Evolutionary conservation across 768 basidiomycete genomes (phyloP).

Genomic region (Leccinum rimulosum): DNA sequence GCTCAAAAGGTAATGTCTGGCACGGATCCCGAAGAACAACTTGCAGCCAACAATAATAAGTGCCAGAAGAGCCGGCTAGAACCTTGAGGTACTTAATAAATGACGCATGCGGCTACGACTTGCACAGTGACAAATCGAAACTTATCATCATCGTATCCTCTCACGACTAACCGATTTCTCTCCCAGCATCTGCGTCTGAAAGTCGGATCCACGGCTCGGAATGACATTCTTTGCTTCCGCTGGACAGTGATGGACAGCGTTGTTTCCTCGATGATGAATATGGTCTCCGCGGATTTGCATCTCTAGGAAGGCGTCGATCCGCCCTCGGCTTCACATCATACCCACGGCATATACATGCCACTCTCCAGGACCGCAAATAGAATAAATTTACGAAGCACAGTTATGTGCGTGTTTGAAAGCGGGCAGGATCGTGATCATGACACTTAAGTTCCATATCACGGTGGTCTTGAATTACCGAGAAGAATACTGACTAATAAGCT

Average conservation of each 20-base stretch:
- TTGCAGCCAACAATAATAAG: conserved; percentile 1
- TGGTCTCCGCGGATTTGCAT: conserved; percentile 11
- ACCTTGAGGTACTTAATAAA: conserved; percentile 12
- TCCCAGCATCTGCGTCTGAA: not conserved
- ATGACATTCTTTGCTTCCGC: not conserved
- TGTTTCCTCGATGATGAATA: not conserved
- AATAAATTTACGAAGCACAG: conserved; percentile 2
- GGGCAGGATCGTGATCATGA: conserved; percentile 1
- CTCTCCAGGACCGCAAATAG: conserved; percentile 1
- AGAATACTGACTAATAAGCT: conserved; percentile 16
- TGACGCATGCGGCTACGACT: conserved; percentile 4
- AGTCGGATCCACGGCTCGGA: not conserved
- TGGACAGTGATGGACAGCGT: not conserved
- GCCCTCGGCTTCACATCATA: conserved; percentile 1
- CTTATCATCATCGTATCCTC: not conserved
- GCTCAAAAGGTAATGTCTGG: not conserved
- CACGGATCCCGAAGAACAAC: not conserved
- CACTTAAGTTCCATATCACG: not conserved
- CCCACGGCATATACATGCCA: conserved; percentile 1
- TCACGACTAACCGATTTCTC: not conserved
- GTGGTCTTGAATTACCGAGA: conserved; percentile 6
- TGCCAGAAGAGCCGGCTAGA: conserved; percentile 3
- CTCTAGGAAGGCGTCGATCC: conserved; percentile 2
- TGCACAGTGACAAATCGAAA: not conserved
- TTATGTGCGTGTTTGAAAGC: conserved; percentile 2